Percentiles rank a stretch among this genome's conserved stretches.
Evolutionary conservation across 345 rosid genomes (phyloP).

Genomic region (Xanthoceras sorbifolium): DNA sequence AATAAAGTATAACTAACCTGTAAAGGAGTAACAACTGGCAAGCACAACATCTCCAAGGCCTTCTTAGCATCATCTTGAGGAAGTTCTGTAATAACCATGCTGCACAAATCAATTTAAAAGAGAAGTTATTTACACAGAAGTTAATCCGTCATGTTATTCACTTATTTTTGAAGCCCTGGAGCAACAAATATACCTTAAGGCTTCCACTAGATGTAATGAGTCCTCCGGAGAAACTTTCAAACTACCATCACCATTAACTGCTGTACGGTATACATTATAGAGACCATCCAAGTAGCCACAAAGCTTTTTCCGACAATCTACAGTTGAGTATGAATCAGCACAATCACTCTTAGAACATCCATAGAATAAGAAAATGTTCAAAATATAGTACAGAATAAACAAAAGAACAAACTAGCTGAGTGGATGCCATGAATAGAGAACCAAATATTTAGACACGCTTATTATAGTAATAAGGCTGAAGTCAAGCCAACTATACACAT

Average conservation of each 20-base stretch:
- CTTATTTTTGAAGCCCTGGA: conserved; percentile 10
- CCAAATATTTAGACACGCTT: background rate
- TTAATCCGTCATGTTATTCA: conserved; percentile 16
- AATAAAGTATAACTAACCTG: conserved; percentile 54
- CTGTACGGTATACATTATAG: conserved; percentile 73
- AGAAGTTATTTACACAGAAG: conserved; percentile 21
- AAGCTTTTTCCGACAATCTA: conserved; percentile 92
- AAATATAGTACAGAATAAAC: background rate
- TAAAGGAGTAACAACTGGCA: conserved; percentile 82
- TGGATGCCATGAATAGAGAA: background rate
- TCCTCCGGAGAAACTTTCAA: conserved; percentile 92
- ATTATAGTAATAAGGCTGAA: background rate
- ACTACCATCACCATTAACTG: conserved; percentile 78
- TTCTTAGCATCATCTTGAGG: conserved; percentile 80
- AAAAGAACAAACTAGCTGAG: conserved; percentile 5
- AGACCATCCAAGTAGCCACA: conserved; percentile 80
- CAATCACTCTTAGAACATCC: background rate
- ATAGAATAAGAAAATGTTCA: conserved; percentile 8
- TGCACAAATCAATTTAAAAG: conserved; percentile 42
- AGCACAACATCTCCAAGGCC: conserved; percentile 81
- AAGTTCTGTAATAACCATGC: conserved; percentile 94
- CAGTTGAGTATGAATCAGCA: conserved; percentile 26
- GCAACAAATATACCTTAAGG: conserved; percentile 63
- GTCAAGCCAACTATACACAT: background rate
- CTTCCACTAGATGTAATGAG: conserved; percentile 90